Conservation (phyloP, 805 yeast genomes). For the Saturnispora silvae region DNA sequence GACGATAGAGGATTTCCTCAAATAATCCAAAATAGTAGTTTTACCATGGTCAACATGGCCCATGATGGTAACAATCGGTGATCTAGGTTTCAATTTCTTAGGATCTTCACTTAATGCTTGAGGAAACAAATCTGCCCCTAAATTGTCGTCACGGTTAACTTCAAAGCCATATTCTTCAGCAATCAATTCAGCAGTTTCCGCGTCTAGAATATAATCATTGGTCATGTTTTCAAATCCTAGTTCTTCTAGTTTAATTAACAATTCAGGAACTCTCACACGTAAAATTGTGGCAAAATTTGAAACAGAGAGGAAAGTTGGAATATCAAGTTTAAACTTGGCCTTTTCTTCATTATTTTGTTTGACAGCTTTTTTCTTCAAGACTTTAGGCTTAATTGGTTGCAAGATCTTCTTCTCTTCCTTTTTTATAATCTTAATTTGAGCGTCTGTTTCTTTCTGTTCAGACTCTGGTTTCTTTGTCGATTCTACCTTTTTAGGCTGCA, state of each 20-base stretch:
- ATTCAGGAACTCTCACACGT: constrained; percentile 49
- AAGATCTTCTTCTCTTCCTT: constrained; percentile 5
- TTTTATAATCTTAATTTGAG: constrained; percentile 1
- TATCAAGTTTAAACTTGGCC: constrained; percentile 23
- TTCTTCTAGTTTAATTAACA: constrained; percentile 46
- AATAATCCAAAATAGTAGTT: constrained; percentile 81
- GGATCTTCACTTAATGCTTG: constrained; percentile 39
- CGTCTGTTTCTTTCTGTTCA: no score
- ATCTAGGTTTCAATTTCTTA: constrained; percentile 48
- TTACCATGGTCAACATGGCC: constrained; percentile 99
- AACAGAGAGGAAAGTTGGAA: constrained; percentile 74
- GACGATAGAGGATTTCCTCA: constrained; percentile 78
- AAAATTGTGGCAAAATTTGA: constrained; percentile 68
- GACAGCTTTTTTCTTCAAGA: constrained; percentile 8
- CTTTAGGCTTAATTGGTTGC: constrained; percentile 6
- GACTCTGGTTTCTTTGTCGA: no score
- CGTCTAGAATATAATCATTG: constrained; percentile 72
- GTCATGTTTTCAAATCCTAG: constrained; percentile 68
- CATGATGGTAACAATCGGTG: constrained; percentile 96
- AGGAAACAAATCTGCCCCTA: constrained; percentile 51
- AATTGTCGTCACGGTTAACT: constrained; percentile 43
- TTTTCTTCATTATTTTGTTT: constrained; percentile 1
- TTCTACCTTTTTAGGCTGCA: constrained; percentile 2
- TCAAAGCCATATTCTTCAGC: constrained; percentile 84
- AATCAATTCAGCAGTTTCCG: constrained; percentile 74